Evolutionary conservation across 192 early-diverging fungal genomes (phyloP), one percentile per base, ranked within the genome.

Genomic region (Linnemannia exigua): DNA sequence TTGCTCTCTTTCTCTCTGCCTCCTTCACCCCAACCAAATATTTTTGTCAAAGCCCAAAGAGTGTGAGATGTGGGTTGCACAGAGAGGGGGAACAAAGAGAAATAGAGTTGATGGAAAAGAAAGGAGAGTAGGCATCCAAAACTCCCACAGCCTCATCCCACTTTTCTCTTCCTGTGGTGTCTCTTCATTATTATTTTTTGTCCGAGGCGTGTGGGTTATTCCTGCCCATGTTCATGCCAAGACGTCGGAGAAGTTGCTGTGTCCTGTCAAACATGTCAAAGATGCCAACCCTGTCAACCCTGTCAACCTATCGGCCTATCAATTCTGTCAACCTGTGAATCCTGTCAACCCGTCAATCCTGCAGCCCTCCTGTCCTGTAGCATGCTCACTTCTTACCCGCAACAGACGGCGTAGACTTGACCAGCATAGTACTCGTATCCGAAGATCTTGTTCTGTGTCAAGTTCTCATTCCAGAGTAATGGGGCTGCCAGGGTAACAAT

Each of bases 321-420:
- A n/a, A 9, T 54, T 7, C 4, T 54, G 22, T n/a, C 25, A 16
- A 25, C 7, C 52, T 5, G 16, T 52, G 17, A 52, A 6, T 52
- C 50, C 50, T 52, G 54, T 11, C 58, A 14, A 25, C 9, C 58
- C 14, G 58, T 31, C 22, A n/a, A 3, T 54, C 22, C 58, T 63
- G 6, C 41, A 58, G 28, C 72, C 66, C n/a, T 80, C 47, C 70
- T 25, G 48, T 51, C 51, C 52, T 77, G 67, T 58, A 41, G 61
- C 33, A 16, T 52, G 20, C 28, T 68, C 37, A 54, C 63, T 37
- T 48, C 72, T 90, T 93, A 96, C 93, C 96, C 96, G 79, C 95
- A 95, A 63, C 95, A 91, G 46, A 98, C 88, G n/a, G 95, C 92
- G 89, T 96, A 95, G 36, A 96, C 94, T 69, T 92, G 90, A 35